Conservation (phyloP, 768 basidiomycete species). For the Suillus tomentosus region DNA sequence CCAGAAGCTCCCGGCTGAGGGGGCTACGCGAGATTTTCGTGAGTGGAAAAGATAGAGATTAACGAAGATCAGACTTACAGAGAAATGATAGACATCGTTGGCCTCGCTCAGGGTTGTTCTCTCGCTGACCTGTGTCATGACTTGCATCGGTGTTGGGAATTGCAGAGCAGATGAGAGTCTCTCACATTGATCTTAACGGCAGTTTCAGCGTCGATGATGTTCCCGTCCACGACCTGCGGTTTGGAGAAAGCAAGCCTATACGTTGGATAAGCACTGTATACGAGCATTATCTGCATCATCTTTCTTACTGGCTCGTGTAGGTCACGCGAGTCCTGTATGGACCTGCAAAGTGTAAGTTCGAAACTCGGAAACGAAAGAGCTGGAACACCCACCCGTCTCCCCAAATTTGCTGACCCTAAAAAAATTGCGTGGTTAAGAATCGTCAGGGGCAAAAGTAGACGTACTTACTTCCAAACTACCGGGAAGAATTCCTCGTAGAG, state of each 20-base stretch:
- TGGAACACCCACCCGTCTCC: not conserved
- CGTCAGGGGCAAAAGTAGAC: not conserved
- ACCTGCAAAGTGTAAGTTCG: not conserved
- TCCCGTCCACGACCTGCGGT: not conserved
- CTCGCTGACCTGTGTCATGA: not conserved
- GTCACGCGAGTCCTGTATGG: not conserved
- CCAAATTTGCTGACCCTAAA: not conserved
- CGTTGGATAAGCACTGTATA: not conserved
- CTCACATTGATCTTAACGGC: not conserved
- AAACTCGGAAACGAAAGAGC: not conserved
- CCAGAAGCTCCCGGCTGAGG: not conserved
- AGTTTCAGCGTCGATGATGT: not conserved
- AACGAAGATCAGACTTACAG: not conserved
- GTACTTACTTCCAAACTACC: constrained; percentile 2
- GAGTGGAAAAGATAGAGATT: not conserved
- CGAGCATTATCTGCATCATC: not conserved
- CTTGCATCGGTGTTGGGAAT: not conserved
- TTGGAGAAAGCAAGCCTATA: not conserved
- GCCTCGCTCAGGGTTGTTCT: not conserved
- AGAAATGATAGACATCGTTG: not conserved
- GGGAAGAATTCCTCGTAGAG: not conserved
- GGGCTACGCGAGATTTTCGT: not conserved
- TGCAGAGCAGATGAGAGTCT: too few species aligned
- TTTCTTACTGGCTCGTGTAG: not conserved
- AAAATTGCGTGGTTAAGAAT: not conserved